Evolutionary conservation across 108 stramenopile genomes (phyloP).

Genomic region (Fragilaria crotonensis): DNA sequence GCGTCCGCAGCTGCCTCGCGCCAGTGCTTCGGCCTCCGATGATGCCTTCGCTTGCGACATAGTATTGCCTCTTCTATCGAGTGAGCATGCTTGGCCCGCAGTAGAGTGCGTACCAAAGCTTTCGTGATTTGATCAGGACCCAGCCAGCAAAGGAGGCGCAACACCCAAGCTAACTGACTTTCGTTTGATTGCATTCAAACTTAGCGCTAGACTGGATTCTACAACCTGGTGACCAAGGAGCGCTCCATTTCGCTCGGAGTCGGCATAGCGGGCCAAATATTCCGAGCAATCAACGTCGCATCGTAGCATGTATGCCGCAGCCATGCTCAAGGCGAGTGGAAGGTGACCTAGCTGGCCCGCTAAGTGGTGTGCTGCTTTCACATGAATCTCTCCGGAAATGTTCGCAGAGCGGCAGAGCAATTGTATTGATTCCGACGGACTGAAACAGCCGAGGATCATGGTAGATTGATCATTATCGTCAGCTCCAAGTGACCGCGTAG

Average conservation of each 20-base stretch:
- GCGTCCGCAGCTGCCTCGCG: not conserved
- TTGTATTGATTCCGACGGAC: slow-evolving; percentile 40
- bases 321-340: slow-evolving; percentile 57
- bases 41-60: not conserved
- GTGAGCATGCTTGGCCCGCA: slow-evolving; percentile 18
- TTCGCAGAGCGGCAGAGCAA: slow-evolving; percentile 32
- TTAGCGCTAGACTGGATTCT: slow-evolving; percentile 45
- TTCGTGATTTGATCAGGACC: slow-evolving; percentile 59
- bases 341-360: slow-evolving; percentile 37
- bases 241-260: slow-evolving; percentile 34
- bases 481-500: slow-evolving; percentile 30
- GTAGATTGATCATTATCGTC: slow-evolving; percentile 9
- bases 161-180: slow-evolving; percentile 26
- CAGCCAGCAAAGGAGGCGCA: slow-evolving; percentile 41
- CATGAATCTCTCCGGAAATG: slow-evolving; percentile 2
- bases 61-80: not conserved
- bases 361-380: slow-evolving; percentile 15
- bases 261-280: slow-evolving; percentile 46
- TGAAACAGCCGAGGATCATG: slow-evolving; percentile 43
- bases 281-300: slow-evolving; percentile 55
- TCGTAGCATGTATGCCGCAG: slow-evolving; percentile 59
- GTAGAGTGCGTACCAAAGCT: slow-evolving; percentile 32
- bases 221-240: slow-evolving; percentile 28
- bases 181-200: slow-evolving; percentile 45
- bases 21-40: not conserved